Percentiles rank a stretch among this genome's conserved stretches.
These are phyloP conservation scores for Naganishia sp. DNA, from an alignment of 1,284 basidiomycete genomes.

Conservation along the genomic window DNA sequence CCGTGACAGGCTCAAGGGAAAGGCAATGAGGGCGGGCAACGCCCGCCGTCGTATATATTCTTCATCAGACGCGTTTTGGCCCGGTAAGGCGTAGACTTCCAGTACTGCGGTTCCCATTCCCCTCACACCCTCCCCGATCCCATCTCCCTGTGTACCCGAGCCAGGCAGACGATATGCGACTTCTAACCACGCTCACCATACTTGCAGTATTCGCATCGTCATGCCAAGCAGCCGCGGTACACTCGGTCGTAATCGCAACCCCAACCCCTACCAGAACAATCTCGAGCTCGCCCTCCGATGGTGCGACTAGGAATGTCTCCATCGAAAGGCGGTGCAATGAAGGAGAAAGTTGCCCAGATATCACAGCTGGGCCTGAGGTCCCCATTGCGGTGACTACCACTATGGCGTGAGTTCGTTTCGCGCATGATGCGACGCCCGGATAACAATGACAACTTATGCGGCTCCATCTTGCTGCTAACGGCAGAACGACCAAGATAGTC, in stretches of 20 bases:
- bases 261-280: neutral
- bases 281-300: too few relatives aligned
- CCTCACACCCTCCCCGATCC: neutral
- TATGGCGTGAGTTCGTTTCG: slow-evolving; percentile 19
- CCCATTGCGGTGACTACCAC: slow-evolving; percentile 31
- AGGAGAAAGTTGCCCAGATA: slow-evolving; percentile 17
- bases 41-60: neutral
- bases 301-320: neutral
- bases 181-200: neutral
- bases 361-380: slow-evolving; percentile 28
- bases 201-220: neutral
- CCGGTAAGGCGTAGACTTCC: too few relatives aligned
- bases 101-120: too few relatives aligned
- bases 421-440: neutral
- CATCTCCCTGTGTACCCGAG: neutral
- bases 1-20: too few relatives aligned
- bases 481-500: slow-evolving; percentile 27
- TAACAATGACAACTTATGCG: neutral
- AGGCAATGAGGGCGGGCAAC: neutral
- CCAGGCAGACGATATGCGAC: slow-evolving; percentile 1
- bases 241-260: neutral
- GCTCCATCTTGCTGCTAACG: too few relatives aligned
- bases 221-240: neutral
- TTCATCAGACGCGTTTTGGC: too few relatives aligned
- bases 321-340: slow-evolving; percentile 14